Percentiles rank a stretch among this genome's conserved stretches.
These are phyloP conservation scores for Casuarina equisetifolia DNA, from an alignment of 306 rosid species.

Conservation along the genomic window DNA sequence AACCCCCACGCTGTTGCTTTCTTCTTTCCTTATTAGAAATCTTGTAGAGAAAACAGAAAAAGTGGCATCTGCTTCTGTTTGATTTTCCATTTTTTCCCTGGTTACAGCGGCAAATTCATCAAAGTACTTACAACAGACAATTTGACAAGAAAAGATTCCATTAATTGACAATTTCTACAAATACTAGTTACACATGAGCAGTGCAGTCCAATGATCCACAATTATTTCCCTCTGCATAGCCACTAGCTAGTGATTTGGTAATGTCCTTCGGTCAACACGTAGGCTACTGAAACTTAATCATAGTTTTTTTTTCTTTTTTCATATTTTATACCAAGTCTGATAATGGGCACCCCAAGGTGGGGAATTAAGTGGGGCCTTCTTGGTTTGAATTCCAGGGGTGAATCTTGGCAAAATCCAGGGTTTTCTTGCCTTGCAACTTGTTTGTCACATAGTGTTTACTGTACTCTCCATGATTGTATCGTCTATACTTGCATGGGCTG, in stretches of 20 bases:
- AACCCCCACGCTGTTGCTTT: conserved; percentile 35
- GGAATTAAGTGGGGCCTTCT: conserved; percentile 31
- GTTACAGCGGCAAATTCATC: conserved; percentile 28
- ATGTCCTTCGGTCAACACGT: conserved; percentile 22
- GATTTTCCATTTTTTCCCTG: conserved; percentile 23
- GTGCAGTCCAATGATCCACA: conserved; percentile 33
- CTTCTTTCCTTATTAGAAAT: conserved; percentile 36
- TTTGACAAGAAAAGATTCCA: conserved; percentile 36
- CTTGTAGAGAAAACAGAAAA: conserved; percentile 20
- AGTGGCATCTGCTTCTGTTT: conserved; percentile 21
- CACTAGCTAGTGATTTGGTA: conserved; percentile 31
- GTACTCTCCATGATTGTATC: conserved; percentile 93
- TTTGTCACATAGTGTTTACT: conserved; percentile 79
- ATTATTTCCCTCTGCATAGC: conserved; percentile 27
- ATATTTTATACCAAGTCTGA: conserved; percentile 16
- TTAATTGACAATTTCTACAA: conserved; percentile 33
- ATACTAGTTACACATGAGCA: conserved; percentile 24
- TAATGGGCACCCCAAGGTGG: conserved; percentile 33
- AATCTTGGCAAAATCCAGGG: conserved; percentile 81
- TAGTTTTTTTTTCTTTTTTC: neutral
- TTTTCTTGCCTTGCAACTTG: conserved; percentile 88
- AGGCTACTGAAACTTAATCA: conserved; percentile 26
- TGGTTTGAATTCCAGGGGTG: conserved; percentile 35
- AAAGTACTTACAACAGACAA: conserved; percentile 30
- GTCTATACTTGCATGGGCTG: conserved; percentile 67